These are phyloP conservation scores for Iris pallida DNA, from an alignment of 116 monocot genomes.

Conservation along the genomic window DNA sequence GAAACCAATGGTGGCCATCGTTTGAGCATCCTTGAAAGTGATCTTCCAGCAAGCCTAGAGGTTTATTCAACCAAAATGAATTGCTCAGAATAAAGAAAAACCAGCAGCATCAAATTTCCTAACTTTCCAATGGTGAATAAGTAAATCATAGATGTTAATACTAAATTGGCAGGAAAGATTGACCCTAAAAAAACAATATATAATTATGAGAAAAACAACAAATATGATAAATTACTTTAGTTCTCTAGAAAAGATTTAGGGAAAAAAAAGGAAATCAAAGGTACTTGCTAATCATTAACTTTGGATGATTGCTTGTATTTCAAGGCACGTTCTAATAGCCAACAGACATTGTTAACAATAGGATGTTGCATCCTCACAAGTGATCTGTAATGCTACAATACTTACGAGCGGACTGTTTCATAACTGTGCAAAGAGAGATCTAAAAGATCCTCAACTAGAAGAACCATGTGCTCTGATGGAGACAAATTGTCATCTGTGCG, in stretches of 20 bases:
- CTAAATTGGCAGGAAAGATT: too few relatives aligned
- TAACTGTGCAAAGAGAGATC: constrained; percentile 91
- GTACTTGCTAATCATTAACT: too few relatives aligned
- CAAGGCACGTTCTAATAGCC: neutral
- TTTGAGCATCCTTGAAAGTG: constrained; percentile 71
- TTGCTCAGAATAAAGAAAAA: constrained; percentile 1
- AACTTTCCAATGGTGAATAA: too few relatives aligned
- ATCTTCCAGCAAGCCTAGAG: constrained; percentile 63
- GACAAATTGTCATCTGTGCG: constrained; percentile 46
- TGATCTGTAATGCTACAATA: constrained; percentile 7
- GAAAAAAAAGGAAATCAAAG: too few relatives aligned
- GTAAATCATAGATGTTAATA: too few relatives aligned
- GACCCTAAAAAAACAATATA: too few relatives aligned
- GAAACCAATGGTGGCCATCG: constrained; percentile 77
- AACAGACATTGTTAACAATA: neutral
- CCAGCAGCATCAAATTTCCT: too few relatives aligned
- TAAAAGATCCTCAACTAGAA: constrained; percentile 78
- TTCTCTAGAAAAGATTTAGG: too few relatives aligned
- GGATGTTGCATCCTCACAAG: neutral
- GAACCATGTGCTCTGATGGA: constrained; percentile 58
- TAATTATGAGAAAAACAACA: too few relatives aligned
- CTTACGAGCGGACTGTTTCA: constrained; percentile 93
- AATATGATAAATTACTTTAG: too few relatives aligned
- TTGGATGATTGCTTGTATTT: neutral
- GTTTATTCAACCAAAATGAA: constrained; percentile 16